Percentiles rank a stretch among this genome's conserved stretches.
These are phyloP conservation scores for Termitomyces sp. DNA, from an alignment of 768 basidiomycete species.

Conservation along the genomic window DNA sequence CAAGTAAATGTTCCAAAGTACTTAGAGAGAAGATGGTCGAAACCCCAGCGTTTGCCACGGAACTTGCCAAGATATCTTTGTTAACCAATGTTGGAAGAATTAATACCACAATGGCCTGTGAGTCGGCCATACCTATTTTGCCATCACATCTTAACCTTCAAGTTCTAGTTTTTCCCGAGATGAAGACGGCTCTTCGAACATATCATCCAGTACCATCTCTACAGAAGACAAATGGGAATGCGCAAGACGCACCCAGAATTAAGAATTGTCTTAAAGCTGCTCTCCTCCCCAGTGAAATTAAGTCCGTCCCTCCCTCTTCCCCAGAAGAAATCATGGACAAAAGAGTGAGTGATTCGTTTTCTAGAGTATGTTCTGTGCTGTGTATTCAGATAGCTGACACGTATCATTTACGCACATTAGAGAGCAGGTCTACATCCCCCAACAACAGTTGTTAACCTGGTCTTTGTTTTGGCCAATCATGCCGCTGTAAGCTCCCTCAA, in stretches of 20 bases:
- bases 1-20: slow-evolving; percentile 81
- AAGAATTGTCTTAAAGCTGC: slow-evolving; percentile 88
- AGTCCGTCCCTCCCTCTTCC: slow-evolving; percentile 60
- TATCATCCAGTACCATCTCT: slow-evolving; percentile 80
- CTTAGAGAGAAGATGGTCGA: slow-evolving; percentile 86
- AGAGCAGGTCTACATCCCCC: slow-evolving; percentile 62
- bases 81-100: slow-evolving; percentile 88
- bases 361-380: slow-evolving; percentile 4
- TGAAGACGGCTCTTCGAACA: slow-evolving; percentile 71
- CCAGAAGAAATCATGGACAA: slow-evolving; percentile 70
- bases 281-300: slow-evolving; percentile 64
- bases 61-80: slow-evolving; percentile 78
- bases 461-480: slow-evolving; percentile 80
- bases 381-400: slow-evolving; percentile 4
- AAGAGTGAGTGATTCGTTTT: slow-evolving; percentile 40
- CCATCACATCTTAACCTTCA: slow-evolving; percentile 8
- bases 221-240: slow-evolving; percentile 83
- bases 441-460: slow-evolving; percentile 81
- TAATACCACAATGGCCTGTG: slow-evolving; percentile 89
- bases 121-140: slow-evolving; percentile 22
- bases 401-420: slow-evolving; percentile 27
- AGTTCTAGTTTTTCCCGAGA: slow-evolving; percentile 75
- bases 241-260: slow-evolving; percentile 88
- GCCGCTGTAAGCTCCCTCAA: slow-evolving; percentile 50
- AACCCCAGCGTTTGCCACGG: slow-evolving; percentile 69